Evolutionary conservation across 192 early-diverging fungal genomes (phyloP).

Genomic region (Entomortierella lignicola): DNA sequence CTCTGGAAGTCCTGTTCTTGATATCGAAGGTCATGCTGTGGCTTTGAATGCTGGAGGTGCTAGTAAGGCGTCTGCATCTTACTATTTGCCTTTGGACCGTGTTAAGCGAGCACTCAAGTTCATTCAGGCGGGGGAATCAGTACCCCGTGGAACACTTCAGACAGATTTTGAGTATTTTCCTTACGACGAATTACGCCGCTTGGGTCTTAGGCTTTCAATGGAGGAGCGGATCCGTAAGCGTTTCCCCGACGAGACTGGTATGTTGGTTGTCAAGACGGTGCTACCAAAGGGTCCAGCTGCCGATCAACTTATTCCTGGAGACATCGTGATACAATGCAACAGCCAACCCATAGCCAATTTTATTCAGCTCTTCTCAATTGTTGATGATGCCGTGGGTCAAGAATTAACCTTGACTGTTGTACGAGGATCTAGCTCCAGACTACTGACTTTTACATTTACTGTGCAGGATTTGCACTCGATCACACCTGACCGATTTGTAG

Average conservation of each 20-base stretch:
- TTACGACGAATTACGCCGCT: constrained; percentile 77
- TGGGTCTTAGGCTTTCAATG: constrained; percentile 73
- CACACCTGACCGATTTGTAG: constrained; percentile 86
- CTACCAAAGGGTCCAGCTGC: constrained; percentile 79
- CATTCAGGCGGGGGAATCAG: constrained; percentile 63
- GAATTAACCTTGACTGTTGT: constrained; percentile 64
- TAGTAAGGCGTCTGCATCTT: constrained; percentile 75
- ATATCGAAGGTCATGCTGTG: constrained; percentile 81
- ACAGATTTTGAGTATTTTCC: constrained; percentile 75
- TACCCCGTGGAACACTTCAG: constrained; percentile 83
- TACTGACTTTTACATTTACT: constrained; percentile 37
- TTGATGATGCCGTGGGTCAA: constrained; percentile 72
- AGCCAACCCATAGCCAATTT: constrained; percentile 76
- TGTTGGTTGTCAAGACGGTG: constrained; percentile 72
- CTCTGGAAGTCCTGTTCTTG: constrained; percentile 82
- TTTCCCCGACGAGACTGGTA: constrained; percentile 75
- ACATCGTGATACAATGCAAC: constrained; percentile 77
- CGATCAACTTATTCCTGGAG: constrained; percentile 71
- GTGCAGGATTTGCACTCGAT: constrained; percentile 82
- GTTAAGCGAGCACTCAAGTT: constrained; percentile 72
- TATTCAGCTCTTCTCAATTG: constrained; percentile 68
- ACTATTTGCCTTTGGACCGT: constrained; percentile 82
- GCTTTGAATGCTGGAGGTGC: constrained; percentile 81
- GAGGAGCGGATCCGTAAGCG: constrained; percentile 71
- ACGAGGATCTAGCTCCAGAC: constrained; percentile 60